Conservation (phyloP, 805 yeast genomes). For the Saturnispora bothae region DNA sequence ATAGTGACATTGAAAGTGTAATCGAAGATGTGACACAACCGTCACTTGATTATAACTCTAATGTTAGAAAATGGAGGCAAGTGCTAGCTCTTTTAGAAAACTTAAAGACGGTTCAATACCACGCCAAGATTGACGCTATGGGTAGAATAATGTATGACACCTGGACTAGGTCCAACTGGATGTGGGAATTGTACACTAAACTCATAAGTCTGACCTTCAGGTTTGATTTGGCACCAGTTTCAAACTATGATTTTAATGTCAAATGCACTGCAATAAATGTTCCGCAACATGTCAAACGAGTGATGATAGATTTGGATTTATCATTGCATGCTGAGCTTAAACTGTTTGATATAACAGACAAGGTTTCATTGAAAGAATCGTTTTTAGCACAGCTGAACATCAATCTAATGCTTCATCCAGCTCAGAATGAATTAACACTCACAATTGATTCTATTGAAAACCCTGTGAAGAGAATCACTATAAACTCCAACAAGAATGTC, state of each 20-base stretch:
- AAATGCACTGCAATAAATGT: background rate
- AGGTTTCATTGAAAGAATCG: background rate
- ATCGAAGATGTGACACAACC: background rate
- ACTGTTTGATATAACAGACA: background rate
- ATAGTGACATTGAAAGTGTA: background rate
- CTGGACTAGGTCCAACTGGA: conserved; percentile 4
- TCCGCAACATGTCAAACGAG: background rate
- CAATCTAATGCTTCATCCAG: background rate
- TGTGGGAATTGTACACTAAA: conserved; percentile 4
- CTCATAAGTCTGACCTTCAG: background rate
- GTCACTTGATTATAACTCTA: background rate
- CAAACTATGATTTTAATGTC: background rate
- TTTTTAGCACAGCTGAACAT: background rate
- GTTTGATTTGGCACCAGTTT: background rate
- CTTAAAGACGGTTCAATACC: background rate
- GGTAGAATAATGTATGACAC: background rate
- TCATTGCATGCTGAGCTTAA: background rate
- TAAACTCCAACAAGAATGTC: background rate
- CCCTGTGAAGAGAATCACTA: background rate
- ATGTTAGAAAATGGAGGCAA: conserved; percentile 3
- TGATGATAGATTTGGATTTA: background rate
- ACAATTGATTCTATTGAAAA: background rate
- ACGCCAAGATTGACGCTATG: background rate
- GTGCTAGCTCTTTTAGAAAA: conserved; percentile 1
- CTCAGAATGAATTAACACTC: background rate